Base-by-base conservation (phyloP, 148 eudicot genomes). In the Rhododendron kiyosumense region DNA sequence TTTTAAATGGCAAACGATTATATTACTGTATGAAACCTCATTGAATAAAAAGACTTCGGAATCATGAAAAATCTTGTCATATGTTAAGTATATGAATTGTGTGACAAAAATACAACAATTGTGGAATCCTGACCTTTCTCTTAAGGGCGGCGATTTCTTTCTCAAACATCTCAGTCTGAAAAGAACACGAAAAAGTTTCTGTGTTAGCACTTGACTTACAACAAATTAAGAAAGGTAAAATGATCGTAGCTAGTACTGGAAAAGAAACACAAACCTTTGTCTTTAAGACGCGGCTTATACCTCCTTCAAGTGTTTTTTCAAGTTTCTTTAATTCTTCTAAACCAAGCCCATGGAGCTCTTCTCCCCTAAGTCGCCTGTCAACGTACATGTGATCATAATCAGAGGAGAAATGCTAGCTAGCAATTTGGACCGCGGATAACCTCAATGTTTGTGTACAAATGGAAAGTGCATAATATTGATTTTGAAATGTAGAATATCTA, bases 301-400 rank as follows among this genome's bases (percentile, higher is more conserved):
- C 87, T 24, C 81, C 76, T 86, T 88, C 87, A 0, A 89, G 78
- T 81, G 85, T 22, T 69, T 84, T 90, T 84, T 91, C 93, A 4
- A 91, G 85, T 83, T 81, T 89, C 83, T 80, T 73, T 71, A 91
- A 54, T 24, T 89, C 91, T 46, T 85, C 87, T 59, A 85, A 15
- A 69, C 83, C 71, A 51, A 91, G 93, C 49, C 88, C 93, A 17
- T 89, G 85, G 15, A 91, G 91, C 51, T 91, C 91, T 85, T 91
- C 93, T 79, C 93, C 93, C 49, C 77, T 85, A 30, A 91, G 87
- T 17, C 86, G 89, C 88, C 93, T 91, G 34, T 17, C 13, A 1
- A 32, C 34, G 41, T 85, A 22, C 10, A 17, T 30, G 17, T 13
- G 38, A 65, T 26, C 32, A 10, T 24, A n/a, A 65, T 26, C 15